Evolutionary conservation across 139 green algal genomes (phyloP), one percentile per base, ranked within the genome.

Genomic region (Coelastrella sp.): DNA sequence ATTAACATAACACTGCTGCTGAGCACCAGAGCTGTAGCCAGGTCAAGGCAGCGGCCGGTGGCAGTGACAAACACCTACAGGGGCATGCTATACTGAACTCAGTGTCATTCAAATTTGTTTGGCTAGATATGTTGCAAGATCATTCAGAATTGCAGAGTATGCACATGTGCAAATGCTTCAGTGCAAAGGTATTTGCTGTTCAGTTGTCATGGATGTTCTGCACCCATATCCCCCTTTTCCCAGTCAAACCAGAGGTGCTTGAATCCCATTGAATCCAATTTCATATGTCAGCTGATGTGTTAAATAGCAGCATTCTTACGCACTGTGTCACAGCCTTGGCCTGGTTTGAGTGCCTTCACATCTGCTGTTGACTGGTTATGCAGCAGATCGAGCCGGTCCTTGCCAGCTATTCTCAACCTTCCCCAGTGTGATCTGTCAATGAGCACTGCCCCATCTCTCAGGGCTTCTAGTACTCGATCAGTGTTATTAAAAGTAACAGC

Each of bases 381-480:
- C 57, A 98, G 87, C 70, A 98, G 96, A 0, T 87, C 73, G 12
- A 94, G 59, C 0, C 91, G 63, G 73, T 92, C 96, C 0, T 90
- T 85, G 1, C 96, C 96, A 1, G 84, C 56, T 72, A 98, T 59
- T 0, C 95, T 93, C 56, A 98, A 22, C 8, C 96, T 92, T 12
- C 95, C 94, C 94, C 95, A 98, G 90, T 98, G 94, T n/a, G 92
- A 97, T 24, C 89, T 82, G 92, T 98, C 96, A n/a, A 96, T 78
- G 0, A 98, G 63, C 15, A 93, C 95, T 19, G 92, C 93, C n/a
- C 93, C 95, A 10, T 80, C 83, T 17, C 91, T 78, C 27, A 95
- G 72, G 11, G 94, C 93, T 35, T 92, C 60, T 17, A 95, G 20
- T 0, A 96, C 96, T 78, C 94, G 68, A 7, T 83, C 68, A 19